Conservation (phyloP, 1,284 basidiomycete genomes). For the Pholiota adiposa region DNA sequence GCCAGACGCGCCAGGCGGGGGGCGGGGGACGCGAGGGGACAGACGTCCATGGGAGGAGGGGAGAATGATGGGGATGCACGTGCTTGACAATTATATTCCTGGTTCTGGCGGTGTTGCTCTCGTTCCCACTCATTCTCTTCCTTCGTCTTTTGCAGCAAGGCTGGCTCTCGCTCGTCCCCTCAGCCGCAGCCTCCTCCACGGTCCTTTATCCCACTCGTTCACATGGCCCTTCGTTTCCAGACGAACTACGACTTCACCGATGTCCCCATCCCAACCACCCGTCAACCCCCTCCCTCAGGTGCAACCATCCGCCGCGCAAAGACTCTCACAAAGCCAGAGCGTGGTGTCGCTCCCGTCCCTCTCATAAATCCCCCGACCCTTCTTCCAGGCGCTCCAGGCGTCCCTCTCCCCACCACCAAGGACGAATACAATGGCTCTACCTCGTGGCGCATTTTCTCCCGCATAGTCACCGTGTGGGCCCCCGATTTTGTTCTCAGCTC, state of each 20-base stretch:
- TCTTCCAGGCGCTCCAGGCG: conserved; percentile 42
- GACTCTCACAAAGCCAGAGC: conserved; percentile 95
- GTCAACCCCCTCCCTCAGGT: conserved; percentile 55
- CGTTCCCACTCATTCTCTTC: conserved; percentile 19
- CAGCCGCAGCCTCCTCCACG: conserved; percentile 11
- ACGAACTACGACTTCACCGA: conserved; percentile 59
- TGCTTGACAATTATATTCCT: conserved; percentile 9
- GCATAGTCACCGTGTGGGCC: conserved; percentile 90
- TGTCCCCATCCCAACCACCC: conserved; percentile 71
- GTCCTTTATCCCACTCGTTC: conserved; percentile 28
- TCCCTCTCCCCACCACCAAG: conserved; percentile 37
- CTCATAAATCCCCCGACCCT: conserved; percentile 73
- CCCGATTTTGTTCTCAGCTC: conserved; percentile 78
- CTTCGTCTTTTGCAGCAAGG: conserved; percentile 29
- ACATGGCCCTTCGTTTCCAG: conserved; percentile 64
- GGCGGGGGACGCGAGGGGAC: conserved; percentile 4
- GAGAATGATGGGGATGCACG: conserved; percentile 15
- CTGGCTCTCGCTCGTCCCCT: conserved; percentile 31
- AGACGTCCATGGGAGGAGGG: conserved; percentile 3
- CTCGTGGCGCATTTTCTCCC: conserved; percentile 85
- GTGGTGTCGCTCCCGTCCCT: conserved; percentile 90
- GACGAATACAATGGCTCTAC: conserved; percentile 54
- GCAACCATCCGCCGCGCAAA: conserved; percentile 83
- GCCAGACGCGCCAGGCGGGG: conserved; percentile 56
- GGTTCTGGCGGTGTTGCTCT: conserved; percentile 12